Base-by-base conservation (phyloP, 371 early-diverging fungal species). In the Mucor irregularis region DNA sequence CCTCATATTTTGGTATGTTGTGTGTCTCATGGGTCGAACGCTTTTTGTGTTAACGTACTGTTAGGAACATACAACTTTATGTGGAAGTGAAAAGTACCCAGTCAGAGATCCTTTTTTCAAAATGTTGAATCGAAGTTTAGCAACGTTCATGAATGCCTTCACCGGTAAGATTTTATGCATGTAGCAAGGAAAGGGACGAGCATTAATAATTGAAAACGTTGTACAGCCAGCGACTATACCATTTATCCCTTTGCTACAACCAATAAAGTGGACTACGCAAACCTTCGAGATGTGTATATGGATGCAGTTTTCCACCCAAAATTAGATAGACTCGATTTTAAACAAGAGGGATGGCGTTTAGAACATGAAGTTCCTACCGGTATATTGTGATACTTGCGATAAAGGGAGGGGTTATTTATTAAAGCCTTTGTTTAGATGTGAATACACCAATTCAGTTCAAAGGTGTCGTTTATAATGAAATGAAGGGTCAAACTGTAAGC, bases 41-140 rank as follows among this genome's bases (percentile, higher is more conserved):
- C 9, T 39, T 19, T 8, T 33, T n/a, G n/a, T 16, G 30, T 30
- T 30, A 5, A 33, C 2, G 4, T n/a, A n/a, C n/a, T n/a, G n/a
- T 46, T 46, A 82, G 83, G 98, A 97, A 78, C 98, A 97, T 70
- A 92, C 93, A 4, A 90, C 94, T 3, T 80, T 97, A 44, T 97
- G 98, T 58, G 97, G 98, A 3, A 90, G 90, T 53, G 56, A 84
- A 46, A 78, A 78, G 49, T 97, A 87, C 61, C 98, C 97, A 24
- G 93, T 97, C 7, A 78, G 96, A 19, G 98, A 97, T 67, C 98
- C 98, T 14, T 97, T 97, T 60, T 97, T 97, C 78, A 96, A 96
- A 67, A 97, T 97, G 98, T 71, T 95, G 43, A 94, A 94, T 61
- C 86, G 98, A n/a, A 90, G 91, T 53, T 84, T 97, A 78, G 86